These are phyloP conservation scores for Colletotrichum magnum DNA, from an alignment of 2,329 filamentous ascomycete genomes.

Conservation along the genomic window DNA sequence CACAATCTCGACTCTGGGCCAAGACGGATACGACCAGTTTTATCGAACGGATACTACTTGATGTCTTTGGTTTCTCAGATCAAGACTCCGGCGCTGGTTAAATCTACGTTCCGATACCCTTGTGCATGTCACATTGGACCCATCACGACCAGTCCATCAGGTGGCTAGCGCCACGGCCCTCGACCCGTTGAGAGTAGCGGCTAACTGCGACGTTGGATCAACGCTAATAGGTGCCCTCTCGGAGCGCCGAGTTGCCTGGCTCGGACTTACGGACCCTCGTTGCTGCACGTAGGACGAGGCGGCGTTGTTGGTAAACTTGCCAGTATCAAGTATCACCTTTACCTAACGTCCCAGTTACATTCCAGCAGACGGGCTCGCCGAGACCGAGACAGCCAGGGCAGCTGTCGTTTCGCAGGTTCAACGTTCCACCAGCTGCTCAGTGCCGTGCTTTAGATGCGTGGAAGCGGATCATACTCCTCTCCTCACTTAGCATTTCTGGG, in stretches of 20 bases:
- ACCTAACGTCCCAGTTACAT: neutral
- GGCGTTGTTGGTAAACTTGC: neutral
- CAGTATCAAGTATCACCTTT: too few species aligned
- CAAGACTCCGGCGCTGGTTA: neutral
- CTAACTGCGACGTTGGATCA: neutral
- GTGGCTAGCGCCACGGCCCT: neutral
- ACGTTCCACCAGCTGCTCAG: too few species aligned
- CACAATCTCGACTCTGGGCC: neutral
- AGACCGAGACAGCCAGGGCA: neutral
- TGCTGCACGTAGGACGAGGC: neutral
- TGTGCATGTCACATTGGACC: constrained; percentile 14
- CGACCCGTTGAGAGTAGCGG: neutral
- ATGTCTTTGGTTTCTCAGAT: neutral
- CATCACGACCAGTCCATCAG: neutral
- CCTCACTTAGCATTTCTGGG: too few species aligned
- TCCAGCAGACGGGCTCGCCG: neutral
- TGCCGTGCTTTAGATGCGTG: too few species aligned
- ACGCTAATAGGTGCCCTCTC: neutral
- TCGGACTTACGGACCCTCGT: neutral
- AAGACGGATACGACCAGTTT: constrained; percentile 2
- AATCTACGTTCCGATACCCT: constrained; percentile 13
- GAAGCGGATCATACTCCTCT: too few species aligned
- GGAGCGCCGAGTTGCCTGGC: constrained; percentile 15
- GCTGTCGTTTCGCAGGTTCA: too few species aligned
- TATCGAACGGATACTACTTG: neutral